phyloP scores from a whole-genome alignment of 345 rosid species.

The Lepidium didymum region DNA sequence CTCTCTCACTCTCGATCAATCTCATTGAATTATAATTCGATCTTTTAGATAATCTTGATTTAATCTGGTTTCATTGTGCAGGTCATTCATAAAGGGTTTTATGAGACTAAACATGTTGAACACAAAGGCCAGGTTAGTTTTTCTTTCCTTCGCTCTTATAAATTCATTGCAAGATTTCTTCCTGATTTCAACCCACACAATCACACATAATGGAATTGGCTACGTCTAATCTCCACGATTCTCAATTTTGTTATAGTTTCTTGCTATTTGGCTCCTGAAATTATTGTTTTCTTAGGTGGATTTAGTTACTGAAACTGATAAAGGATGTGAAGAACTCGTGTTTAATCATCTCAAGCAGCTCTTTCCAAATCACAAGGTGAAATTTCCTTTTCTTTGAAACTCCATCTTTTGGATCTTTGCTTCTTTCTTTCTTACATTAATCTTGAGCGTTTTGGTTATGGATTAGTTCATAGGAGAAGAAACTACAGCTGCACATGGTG shows the following conservation, averaged over 20 bases:
- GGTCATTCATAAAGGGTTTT: conserved; percentile 78
- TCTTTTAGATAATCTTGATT: neutral
- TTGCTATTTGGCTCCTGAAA: neutral
- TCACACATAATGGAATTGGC: neutral
- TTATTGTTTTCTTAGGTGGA: conserved; percentile 51
- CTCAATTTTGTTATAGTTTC: neutral
- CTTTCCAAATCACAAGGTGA: conserved; percentile 71
- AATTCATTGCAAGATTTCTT: neutral
- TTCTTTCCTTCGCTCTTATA: neutral
- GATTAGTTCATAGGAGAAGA: conserved; percentile 92
- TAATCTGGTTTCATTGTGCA: conserved; percentile 12
- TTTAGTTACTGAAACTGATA: conserved; percentile 95
- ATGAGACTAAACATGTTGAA: conserved; percentile 82
- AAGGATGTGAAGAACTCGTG: conserved; percentile 87
- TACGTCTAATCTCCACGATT: neutral
- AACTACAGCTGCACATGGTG: conserved; percentile 81
- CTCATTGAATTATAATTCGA: neutral
- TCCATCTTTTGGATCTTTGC: neutral
- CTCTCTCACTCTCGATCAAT: conserved; percentile 22
- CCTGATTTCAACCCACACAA: neutral
- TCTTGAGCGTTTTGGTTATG: neutral
- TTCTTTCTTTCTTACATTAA: neutral
- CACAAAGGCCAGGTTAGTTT: conserved; percentile 75
- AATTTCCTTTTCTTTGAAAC: neutral
- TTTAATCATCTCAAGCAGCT: conserved; percentile 67